Evolutionary conservation across 306 rosid genomes (phyloP).

Genomic region (Citrullus amarus): DNA sequence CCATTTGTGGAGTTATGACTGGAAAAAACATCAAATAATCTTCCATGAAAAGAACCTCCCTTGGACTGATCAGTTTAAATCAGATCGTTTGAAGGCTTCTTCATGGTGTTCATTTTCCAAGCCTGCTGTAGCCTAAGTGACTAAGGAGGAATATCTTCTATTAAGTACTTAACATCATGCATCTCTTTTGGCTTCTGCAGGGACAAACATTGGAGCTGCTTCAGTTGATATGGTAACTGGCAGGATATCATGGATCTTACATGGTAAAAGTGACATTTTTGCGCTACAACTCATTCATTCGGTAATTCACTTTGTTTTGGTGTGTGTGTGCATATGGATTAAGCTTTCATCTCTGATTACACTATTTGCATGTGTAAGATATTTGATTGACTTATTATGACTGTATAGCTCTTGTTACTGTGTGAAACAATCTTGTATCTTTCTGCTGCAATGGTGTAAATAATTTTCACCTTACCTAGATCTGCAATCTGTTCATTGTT

Average conservation of each 20-base stretch:
- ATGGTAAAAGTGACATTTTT: conserved; percentile 73
- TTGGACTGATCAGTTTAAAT: no score
- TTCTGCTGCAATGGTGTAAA: not conserved
- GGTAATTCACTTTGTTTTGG: conserved; percentile 27
- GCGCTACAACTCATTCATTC: conserved; percentile 69
- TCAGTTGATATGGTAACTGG: conserved; percentile 64
- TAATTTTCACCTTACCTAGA: not conserved
- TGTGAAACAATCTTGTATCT: not conserved
- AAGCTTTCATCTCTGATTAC: not conserved
- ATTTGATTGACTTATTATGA: not conserved
- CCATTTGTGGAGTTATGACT: not conserved
- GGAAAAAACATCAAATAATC: no score
- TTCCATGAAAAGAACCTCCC: no score
- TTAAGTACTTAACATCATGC: not conserved
- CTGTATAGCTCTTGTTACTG: not conserved
- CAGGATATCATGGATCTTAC: conserved; percentile 51
- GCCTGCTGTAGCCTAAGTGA: no score
- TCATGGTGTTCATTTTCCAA: no score
- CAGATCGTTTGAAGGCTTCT: no score
- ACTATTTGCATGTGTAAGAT: not conserved
- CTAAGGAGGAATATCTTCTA: no score
- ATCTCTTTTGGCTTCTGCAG: conserved; percentile 25
- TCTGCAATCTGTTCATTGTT: not conserved
- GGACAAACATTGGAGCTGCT: conserved; percentile 70
- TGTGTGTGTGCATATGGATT: not conserved